These are phyloP conservation scores for Guyanaporus albipodus DNA, from an alignment of 768 basidiomycete species.

Conservation along the genomic window DNA sequence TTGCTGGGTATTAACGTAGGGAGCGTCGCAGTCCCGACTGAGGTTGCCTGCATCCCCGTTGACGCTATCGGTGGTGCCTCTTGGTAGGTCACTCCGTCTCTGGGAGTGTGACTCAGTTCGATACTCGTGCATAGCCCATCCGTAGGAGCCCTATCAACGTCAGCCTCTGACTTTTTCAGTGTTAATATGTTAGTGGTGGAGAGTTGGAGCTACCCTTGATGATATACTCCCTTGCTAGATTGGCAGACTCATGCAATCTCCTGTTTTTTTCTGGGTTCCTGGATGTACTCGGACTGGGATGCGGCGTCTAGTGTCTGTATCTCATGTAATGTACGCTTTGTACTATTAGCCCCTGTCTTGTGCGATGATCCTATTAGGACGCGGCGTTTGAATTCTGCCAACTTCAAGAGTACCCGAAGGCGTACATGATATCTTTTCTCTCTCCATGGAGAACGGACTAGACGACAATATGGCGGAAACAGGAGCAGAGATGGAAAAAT, in stretches of 20 bases:
- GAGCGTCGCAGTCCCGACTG: background rate
- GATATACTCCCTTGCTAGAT: too few relatives aligned
- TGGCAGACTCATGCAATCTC: too few relatives aligned
- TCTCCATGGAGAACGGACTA: constrained; percentile 16
- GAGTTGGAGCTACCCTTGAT: background rate
- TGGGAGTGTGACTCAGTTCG: too few relatives aligned
- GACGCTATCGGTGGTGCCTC: background rate
- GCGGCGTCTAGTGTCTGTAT: too few relatives aligned
- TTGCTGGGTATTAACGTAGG: background rate
- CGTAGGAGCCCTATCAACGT: background rate
- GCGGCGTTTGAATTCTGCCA: constrained; percentile 12
- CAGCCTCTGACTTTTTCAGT: background rate
- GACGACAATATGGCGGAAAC: constrained; percentile 12
- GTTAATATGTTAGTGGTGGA: background rate
- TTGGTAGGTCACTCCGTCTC: constrained; percentile 1
- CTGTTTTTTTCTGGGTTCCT: too few relatives aligned
- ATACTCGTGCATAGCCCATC: too few relatives aligned
- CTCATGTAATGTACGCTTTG: too few relatives aligned
- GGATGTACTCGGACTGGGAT: too few relatives aligned
- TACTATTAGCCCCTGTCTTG: too few relatives aligned
- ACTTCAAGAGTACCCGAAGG: too few relatives aligned
- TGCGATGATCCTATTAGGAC: too few relatives aligned
- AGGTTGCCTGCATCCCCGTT: background rate
- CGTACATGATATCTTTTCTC: background rate
- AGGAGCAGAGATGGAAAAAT: constrained; percentile 18